phyloP scores from a whole-genome alignment of 2,329 filamentous ascomycete species.

The Neofusicoccum laricinum region DNA sequence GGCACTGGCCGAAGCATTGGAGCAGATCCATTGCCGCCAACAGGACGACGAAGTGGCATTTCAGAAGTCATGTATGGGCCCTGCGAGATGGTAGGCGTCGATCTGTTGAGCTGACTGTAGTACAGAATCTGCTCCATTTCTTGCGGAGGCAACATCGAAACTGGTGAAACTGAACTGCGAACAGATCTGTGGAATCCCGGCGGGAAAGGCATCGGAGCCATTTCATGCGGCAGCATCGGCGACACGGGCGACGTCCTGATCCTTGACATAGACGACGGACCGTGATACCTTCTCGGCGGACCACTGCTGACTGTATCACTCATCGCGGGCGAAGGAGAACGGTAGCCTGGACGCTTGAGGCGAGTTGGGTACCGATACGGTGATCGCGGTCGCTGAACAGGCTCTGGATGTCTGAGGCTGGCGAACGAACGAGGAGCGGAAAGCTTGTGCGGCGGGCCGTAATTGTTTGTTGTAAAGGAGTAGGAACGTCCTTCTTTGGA shows the following conservation, averaged over 20 bases:
- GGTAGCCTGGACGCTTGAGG: constrained; percentile 40
- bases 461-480: constrained; percentile 39
- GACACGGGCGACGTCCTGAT: constrained; percentile 19
- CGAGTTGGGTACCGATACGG: constrained; percentile 43
- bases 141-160: neutral
- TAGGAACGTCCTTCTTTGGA: constrained; percentile 41
- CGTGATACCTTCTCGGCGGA: constrained; percentile 22
- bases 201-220: constrained; percentile 1
- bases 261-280: constrained; percentile 23
- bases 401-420: constrained; percentile 43
- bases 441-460: constrained; percentile 33
- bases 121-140: constrained; percentile 12
- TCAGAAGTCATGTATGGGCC: neutral
- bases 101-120: constrained; percentile 8
- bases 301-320: constrained; percentile 35
- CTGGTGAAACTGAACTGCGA: neutral
- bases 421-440: constrained; percentile 44
- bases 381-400: constrained; percentile 33
- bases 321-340: constrained; percentile 43
- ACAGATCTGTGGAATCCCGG: neutral
- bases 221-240: constrained; percentile 2
- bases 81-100: neutral
- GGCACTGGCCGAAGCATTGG: constrained; percentile 22
- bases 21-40: constrained; percentile 24
- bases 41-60: constrained; percentile 20